Percentiles rank a stretch among this genome's conserved stretches.
These are phyloP conservation scores for Cytospora chrysosperma DNA, from an alignment of 2,329 filamentous ascomycete genomes.

Conservation along the genomic window DNA sequence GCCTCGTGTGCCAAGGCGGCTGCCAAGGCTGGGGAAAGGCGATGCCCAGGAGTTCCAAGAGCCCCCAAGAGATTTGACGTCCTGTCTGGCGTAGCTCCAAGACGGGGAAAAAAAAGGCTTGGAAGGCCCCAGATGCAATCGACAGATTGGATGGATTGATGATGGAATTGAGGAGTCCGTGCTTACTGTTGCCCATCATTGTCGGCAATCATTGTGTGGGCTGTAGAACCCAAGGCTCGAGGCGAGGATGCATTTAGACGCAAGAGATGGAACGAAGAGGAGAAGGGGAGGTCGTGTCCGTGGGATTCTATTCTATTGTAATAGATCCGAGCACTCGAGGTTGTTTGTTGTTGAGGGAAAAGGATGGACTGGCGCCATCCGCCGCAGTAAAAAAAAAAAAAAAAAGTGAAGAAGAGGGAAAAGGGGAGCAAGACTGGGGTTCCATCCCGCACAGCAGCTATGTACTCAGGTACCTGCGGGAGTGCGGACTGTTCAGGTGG, in stretches of 20 bases:
- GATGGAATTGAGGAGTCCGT: not conserved
- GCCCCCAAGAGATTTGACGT: conserved; percentile 20
- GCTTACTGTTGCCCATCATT: conserved; percentile 25
- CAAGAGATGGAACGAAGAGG: not conserved
- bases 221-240: conserved; percentile 22
- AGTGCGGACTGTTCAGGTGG: too few species aligned
- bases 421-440: not conserved
- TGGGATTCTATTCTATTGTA: not conserved
- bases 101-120: not conserved
- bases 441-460: not conserved
- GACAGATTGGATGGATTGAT: not conserved
- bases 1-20: conserved; percentile 20
- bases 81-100: conserved; percentile 13
- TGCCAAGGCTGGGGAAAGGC: conserved; percentile 22
- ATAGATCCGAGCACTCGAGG: not conserved
- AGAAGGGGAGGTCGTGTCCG: not conserved
- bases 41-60: conserved; percentile 19
- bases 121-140: not conserved
- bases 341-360: conserved; percentile 3
- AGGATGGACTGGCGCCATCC: not conserved
- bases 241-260: conserved; percentile 21
- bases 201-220: conserved; percentile 24
- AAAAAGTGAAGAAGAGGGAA: not conserved
- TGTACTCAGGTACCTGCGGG: too few species aligned
- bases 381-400: not conserved